Conservation (phyloP, 495 filamentous ascomycete species). For the Cercophora samala region DNA sequence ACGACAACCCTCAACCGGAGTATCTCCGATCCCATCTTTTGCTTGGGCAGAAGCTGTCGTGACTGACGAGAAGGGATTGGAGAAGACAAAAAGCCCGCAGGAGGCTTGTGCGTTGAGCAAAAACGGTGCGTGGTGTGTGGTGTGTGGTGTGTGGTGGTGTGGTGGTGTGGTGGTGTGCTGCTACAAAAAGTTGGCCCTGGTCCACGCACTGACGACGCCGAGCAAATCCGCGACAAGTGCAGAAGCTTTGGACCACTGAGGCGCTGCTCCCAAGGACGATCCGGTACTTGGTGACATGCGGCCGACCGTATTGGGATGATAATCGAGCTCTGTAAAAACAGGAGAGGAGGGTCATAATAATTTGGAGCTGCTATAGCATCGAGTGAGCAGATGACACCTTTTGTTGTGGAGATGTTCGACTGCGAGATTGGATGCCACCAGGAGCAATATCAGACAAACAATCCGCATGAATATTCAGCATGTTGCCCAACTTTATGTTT, state of each 20-base stretch:
- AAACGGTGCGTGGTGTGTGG: too few species aligned
- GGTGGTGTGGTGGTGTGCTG: not conserved
- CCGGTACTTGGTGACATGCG: constrained; percentile 23
- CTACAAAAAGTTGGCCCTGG: constrained; percentile 6
- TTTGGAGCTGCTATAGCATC: constrained; percentile 19
- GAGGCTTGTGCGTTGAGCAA: not conserved
- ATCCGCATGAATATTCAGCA: not conserved
- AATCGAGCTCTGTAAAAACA: constrained; percentile 7
- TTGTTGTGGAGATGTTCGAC: constrained; percentile 16
- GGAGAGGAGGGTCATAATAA: constrained; percentile 16
- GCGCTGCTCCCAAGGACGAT: constrained; percentile 15
- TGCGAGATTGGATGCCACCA: not conserved
- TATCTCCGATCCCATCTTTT: constrained; percentile 15
- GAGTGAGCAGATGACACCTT: constrained; percentile 19
- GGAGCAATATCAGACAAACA: constrained; percentile 4
- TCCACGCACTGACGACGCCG: constrained; percentile 30
- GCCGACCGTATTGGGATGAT: constrained; percentile 12
- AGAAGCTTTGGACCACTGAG: constrained; percentile 2
- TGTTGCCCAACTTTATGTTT: not conserved
- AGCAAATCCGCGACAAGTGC: constrained; percentile 15
- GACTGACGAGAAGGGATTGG: constrained; percentile 2
- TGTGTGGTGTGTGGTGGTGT: too few species aligned
- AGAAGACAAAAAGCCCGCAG: constrained; percentile 11
- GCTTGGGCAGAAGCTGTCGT: constrained; percentile 6
- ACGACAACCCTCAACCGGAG: constrained; percentile 11